These are phyloP conservation scores for Hemileia vastatrix DNA, from an alignment of 1,284 basidiomycete species.

Conservation along the genomic window DNA sequence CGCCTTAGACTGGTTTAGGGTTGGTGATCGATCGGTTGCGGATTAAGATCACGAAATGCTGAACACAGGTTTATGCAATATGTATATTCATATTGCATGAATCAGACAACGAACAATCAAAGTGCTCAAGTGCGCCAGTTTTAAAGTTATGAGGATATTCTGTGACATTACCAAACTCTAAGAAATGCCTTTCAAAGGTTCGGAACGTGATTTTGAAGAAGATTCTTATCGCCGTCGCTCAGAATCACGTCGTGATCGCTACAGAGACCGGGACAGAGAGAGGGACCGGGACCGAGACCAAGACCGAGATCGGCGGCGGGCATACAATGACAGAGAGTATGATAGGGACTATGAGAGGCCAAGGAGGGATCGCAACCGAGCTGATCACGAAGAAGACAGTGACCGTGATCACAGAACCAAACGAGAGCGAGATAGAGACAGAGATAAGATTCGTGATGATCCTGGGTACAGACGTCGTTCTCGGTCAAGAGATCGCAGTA, in stretches of 20 bases:
- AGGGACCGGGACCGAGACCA: slow-evolving; percentile 3
- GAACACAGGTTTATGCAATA: too few species aligned
- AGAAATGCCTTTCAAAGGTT: too few species aligned
- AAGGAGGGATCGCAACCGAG: not conserved
- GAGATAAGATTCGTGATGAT: not conserved
- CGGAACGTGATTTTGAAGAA: too few species aligned
- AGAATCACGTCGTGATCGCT: slow-evolving; percentile 6
- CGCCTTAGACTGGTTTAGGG: too few species aligned
- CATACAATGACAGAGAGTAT: not conserved
- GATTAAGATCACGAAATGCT: too few species aligned
- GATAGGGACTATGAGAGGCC: slow-evolving; percentile 3
- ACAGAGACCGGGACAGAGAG: slow-evolving; percentile 7
- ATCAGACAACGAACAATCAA: too few species aligned
- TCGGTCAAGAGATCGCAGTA: not conserved
- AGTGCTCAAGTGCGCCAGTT: too few species aligned
- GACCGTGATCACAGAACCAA: not conserved
- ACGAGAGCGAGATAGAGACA: slow-evolving; percentile 5
- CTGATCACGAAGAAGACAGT: not conserved
- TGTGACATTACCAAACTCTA: too few species aligned
- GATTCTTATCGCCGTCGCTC: too few species aligned
- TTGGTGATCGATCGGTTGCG: too few species aligned
- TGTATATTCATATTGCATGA: too few species aligned
- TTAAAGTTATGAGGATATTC: too few species aligned
- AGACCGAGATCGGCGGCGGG: slow-evolving; percentile 3
- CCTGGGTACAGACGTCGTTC: slow-evolving; percentile 5